phyloP scores from a whole-genome alignment of 345 rosid species.

The Citrus sp. region DNA sequence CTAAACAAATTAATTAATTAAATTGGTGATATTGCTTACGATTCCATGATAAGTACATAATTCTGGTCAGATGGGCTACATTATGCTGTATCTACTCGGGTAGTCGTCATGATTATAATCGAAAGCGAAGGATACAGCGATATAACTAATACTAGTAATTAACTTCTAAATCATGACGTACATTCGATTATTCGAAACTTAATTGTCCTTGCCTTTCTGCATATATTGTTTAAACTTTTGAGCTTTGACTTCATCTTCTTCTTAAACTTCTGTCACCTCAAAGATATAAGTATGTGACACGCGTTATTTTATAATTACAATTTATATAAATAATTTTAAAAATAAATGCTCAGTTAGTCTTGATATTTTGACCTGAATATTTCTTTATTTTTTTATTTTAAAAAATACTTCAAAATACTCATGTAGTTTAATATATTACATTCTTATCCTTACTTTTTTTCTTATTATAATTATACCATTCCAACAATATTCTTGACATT shows the following conservation, averaged over 20 bases:
- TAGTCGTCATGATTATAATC: slow-evolving; percentile 21
- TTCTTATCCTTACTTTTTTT: too few relatives aligned
- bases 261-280: neutral
- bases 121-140: slow-evolving; percentile 22
- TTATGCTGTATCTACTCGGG: slow-evolving; percentile 18
- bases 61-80: slow-evolving; percentile 9
- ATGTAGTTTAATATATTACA: too few relatives aligned
- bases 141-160: slow-evolving; percentile 11
- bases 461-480: too few relatives aligned
- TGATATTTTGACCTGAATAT: too few relatives aligned
- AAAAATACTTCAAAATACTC: too few relatives aligned
- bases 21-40: slow-evolving; percentile 7
- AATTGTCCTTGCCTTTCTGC: slow-evolving; percentile 13
- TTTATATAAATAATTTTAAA: too few relatives aligned
- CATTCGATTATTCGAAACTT: neutral
- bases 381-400: too few relatives aligned
- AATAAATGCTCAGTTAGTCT: accelerated
- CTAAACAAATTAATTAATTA: neutral
- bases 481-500: too few relatives aligned
- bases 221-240: neutral
- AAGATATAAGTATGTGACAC: neutral
- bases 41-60: slow-evolving; percentile 25
- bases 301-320: neutral
- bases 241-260: slow-evolving; percentile 1
- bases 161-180: slow-evolving; percentile 12